Percentiles rank a stretch among this genome's conserved stretches.
These are phyloP conservation scores for Epichloe aotearoae DNA, from an alignment of 2,329 filamentous ascomycete genomes.

Conservation along the genomic window DNA sequence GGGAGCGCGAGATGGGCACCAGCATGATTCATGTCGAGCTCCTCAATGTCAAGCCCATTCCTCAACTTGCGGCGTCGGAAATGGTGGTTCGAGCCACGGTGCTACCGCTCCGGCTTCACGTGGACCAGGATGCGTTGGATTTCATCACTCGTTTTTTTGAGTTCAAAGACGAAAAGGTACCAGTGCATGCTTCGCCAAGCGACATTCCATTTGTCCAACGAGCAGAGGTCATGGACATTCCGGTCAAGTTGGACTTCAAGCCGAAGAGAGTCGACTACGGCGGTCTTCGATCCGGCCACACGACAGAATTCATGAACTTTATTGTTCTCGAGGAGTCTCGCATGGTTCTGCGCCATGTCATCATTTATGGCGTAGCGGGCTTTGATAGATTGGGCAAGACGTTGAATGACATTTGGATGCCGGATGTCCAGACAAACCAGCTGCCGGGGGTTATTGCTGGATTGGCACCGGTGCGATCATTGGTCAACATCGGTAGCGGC, in stretches of 20 bases:
- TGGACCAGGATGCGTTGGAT: constrained; percentile 93
- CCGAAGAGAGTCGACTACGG: constrained; percentile 96
- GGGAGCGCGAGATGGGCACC: constrained; percentile 71
- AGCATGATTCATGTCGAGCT: constrained; percentile 87
- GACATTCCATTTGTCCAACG: constrained; percentile 82
- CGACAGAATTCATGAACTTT: constrained; percentile 98
- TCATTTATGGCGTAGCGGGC: constrained; percentile 82
- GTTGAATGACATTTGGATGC: constrained; percentile 93
- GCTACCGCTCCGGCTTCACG: constrained; percentile 77
- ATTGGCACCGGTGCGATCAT: constrained; percentile 73
- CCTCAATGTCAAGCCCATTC: constrained; percentile 74
- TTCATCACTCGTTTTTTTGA: constrained; percentile 97
- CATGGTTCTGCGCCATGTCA: constrained; percentile 75
- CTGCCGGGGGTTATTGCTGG: constrained; percentile 80
- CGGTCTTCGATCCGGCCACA: constrained; percentile 81
- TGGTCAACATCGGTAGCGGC: constrained; percentile 84
- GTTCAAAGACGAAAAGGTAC: constrained; percentile 68
- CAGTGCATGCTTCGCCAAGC: constrained; percentile 43
- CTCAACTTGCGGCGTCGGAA: constrained; percentile 75
- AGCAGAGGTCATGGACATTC: constrained; percentile 72
- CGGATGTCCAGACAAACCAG: constrained; percentile 80
- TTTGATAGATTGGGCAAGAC: constrained; percentile 84
- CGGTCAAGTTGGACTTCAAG: constrained; percentile 85
- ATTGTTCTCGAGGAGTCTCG: constrained; percentile 80
- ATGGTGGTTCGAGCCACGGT: constrained; percentile 70